Evolutionary conservation across 208 protist genomes (phyloP).

Genomic region (Trypanosomatidae sp.): DNA sequence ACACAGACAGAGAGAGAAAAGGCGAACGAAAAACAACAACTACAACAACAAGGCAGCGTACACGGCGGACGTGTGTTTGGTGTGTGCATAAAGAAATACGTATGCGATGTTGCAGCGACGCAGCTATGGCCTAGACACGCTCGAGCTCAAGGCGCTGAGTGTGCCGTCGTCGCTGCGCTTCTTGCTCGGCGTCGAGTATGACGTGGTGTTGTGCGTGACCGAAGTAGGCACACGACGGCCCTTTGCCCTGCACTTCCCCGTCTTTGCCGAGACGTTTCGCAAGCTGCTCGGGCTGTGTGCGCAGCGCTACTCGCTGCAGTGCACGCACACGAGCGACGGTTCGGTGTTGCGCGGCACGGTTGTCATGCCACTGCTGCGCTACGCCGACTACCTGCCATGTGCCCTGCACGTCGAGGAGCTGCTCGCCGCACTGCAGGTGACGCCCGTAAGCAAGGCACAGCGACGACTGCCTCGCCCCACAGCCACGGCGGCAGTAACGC

Average conservation of each 20-base stretch:
- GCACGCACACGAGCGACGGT: slow-evolving; percentile 21
- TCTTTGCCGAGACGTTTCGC: slow-evolving; percentile 40
- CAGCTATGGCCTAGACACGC: slow-evolving; percentile 25
- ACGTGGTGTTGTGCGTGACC: slow-evolving; percentile 54
- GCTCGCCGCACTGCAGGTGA: slow-evolving; percentile 37
- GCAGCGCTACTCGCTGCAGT: slow-evolving; percentile 36
- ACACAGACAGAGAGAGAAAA: too few relatives aligned
- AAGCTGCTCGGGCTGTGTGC: slow-evolving; percentile 63
- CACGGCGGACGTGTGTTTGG: too few relatives aligned
- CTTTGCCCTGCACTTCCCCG: slow-evolving; percentile 55
- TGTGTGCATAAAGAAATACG: too few relatives aligned
- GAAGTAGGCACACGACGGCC: slow-evolving; percentile 20
- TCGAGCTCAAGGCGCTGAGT: slow-evolving; percentile 73
- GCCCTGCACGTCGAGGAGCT: slow-evolving; percentile 56
- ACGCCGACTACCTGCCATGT: slow-evolving; percentile 71
- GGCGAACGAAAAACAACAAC: too few relatives aligned
- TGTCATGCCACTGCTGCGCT: slow-evolving; percentile 62
- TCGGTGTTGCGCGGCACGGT: slow-evolving; percentile 43
- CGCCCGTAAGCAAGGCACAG: slow-evolving; percentile 12
- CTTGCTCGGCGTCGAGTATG: slow-evolving; percentile 57
- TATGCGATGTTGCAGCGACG: slow-evolving; percentile 8
- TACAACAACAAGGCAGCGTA: too few relatives aligned
- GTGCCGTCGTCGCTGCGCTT: slow-evolving; percentile 59
- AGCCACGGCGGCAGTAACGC: neutral
- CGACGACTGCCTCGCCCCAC: neutral